These are phyloP conservation scores for Botrytis fragariae DNA, from an alignment of 2,329 filamentous ascomycete genomes.

Conservation along the genomic window DNA sequence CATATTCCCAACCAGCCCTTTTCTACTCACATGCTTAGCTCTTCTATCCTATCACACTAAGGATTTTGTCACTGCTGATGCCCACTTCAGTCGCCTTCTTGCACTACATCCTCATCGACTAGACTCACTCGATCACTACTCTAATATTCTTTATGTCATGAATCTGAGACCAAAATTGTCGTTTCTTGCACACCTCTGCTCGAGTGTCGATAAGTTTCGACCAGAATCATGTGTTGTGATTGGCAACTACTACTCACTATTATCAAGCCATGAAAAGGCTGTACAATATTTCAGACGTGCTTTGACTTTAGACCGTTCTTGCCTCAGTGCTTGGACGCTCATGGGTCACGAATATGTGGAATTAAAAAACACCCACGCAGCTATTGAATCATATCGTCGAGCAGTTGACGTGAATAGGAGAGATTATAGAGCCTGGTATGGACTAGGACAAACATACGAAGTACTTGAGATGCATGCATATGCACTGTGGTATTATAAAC, in stretches of 20 bases:
- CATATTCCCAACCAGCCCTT: constrained; percentile 86
- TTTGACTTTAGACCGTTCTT: constrained; percentile 83
- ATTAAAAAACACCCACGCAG: constrained; percentile 96
- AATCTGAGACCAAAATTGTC: constrained; percentile 83
- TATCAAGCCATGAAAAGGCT: constrained; percentile 95
- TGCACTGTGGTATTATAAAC: constrained; percentile 95
- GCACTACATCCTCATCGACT: constrained; percentile 72
- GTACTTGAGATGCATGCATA: constrained; percentile 98
- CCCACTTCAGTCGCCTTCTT: constrained; percentile 74
- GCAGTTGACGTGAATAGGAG: constrained; percentile 95
- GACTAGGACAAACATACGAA: constrained; percentile 93
- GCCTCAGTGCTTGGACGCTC: constrained; percentile 92
- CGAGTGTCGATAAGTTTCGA: constrained; percentile 89
- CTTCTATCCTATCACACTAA: constrained; percentile 89
- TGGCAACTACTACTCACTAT: constrained; percentile 93
- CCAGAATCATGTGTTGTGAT: constrained; percentile 96
- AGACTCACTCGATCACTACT: constrained; percentile 92
- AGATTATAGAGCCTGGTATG: constrained; percentile 98
- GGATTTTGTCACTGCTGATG: constrained; percentile 65
- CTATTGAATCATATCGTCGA: constrained; percentile 92
- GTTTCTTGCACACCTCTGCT: constrained; percentile 88
- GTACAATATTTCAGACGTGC: constrained; percentile 97
- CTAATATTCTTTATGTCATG: constrained; percentile 95
- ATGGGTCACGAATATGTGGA: constrained; percentile 99
- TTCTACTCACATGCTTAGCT: constrained; percentile 85